Evolutionary conservation across 2,329 filamentous ascomycete genomes (phyloP).

Genomic region (Sporothrix pallida): DNA sequence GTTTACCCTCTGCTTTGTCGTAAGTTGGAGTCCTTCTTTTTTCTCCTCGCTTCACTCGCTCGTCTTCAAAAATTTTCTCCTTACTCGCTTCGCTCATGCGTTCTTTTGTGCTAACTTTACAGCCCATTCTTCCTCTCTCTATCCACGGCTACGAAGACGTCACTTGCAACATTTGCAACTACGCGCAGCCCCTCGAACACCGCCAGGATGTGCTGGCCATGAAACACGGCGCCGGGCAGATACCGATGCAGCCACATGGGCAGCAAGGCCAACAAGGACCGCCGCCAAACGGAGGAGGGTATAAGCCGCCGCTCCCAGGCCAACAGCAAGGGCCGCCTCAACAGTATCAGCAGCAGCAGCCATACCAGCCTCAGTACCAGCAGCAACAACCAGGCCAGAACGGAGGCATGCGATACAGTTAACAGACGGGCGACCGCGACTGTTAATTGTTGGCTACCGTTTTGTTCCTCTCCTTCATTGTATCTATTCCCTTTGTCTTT

Average conservation of each 20-base stretch:
- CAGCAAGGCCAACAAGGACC: slow-evolving; percentile 32
- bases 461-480: background rate
- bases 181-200: slow-evolving; percentile 69
- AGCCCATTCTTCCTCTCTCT: slow-evolving; percentile 75
- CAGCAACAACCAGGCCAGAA: slow-evolving; percentile 37
- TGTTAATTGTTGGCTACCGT: background rate
- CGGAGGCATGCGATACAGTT: slow-evolving; percentile 43
- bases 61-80: slow-evolving; percentile 22
- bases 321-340: background rate
- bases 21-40: slow-evolving; percentile 45
- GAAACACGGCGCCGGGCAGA: slow-evolving; percentile 48
- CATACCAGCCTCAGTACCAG: slow-evolving; percentile 27
- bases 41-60: background rate
- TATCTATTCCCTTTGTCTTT: background rate
- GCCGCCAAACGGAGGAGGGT: background rate
- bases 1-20: slow-evolving; percentile 81
- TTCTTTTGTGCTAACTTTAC: slow-evolving; percentile 20
- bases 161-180: slow-evolving; percentile 76
- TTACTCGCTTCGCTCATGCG: background rate
- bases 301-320: background rate
- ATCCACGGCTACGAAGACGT: slow-evolving; percentile 72
- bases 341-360: slow-evolving; percentile 25
- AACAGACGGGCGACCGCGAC: background rate
- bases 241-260: slow-evolving; percentile 44
- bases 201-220: slow-evolving; percentile 62